Evolutionary conservation across 1,139 yeast species (phyloP).

Genomic region (Hansenula lynferdii): DNA sequence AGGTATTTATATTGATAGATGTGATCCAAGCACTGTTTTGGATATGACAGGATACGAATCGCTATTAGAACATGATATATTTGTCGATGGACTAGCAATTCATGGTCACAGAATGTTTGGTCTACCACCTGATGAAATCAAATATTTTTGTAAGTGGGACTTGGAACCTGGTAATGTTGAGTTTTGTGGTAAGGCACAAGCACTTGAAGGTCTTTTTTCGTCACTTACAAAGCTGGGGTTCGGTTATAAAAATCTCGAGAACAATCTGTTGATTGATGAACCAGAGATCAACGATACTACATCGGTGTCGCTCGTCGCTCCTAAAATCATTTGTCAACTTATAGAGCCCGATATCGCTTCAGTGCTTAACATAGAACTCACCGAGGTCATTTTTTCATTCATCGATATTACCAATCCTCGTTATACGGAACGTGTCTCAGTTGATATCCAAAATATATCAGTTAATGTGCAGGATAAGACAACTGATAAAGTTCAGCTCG

Average conservation of each 20-base stretch:
- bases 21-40: constrained; percentile 23
- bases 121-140: constrained; percentile 80
- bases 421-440: constrained; percentile 52
- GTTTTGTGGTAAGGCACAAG: constrained; percentile 47
- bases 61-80: constrained; percentile 31
- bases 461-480: constrained; percentile 25
- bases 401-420: constrained; percentile 70
- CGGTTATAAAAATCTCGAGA: constrained; percentile 71
- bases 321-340: constrained; percentile 27
- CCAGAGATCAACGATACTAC: constrained; percentile 67
- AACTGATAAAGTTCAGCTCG: constrained; percentile 22
- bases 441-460: constrained; percentile 44
- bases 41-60: constrained; percentile 11
- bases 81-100: constrained; percentile 58
- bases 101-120: constrained; percentile 95
- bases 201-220: constrained; percentile 41
- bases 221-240: constrained; percentile 47
- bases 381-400: constrained; percentile 39
- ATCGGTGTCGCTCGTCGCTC: constrained; percentile 34
- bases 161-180: constrained; percentile 57
- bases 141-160: constrained; percentile 90
- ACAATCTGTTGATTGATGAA: constrained; percentile 53
- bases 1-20: constrained; percentile 31
- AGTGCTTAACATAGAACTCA: constrained; percentile 26
- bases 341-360: constrained; percentile 26